Percentiles rank a stretch among this genome's conserved stretches.
phyloP scores from a whole-genome alignment of 192 early-diverging fungal species.

The Entrophospora sp. region DNA sequence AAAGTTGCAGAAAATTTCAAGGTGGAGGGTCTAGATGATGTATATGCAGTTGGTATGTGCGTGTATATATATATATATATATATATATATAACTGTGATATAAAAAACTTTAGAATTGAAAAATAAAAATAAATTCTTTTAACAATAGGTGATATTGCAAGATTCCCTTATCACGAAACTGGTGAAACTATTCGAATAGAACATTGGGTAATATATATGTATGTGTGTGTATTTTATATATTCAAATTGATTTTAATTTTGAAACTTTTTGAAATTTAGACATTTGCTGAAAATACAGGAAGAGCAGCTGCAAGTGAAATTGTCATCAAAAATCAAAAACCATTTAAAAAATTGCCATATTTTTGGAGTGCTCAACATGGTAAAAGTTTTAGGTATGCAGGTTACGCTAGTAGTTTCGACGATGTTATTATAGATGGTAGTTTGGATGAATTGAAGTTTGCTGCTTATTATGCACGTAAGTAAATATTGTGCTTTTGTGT shows the following conservation, averaged over 20 bases:
- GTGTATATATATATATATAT: too few species aligned
- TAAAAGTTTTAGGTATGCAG: conserved; percentile 45
- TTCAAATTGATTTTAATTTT: too few species aligned
- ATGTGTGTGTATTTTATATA: too few species aligned
- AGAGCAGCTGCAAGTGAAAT: conserved; percentile 28
- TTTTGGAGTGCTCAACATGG: conserved; percentile 52
- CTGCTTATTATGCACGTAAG: conserved; percentile 27
- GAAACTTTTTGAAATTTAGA: background rate
- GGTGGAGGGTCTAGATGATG: conserved; percentile 29
- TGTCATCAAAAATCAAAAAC: conserved; percentile 1
- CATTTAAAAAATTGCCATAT: conserved; percentile 43
- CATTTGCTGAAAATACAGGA: conserved; percentile 34
- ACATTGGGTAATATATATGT: conserved; percentile 50
- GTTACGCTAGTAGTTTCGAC: conserved; percentile 44
- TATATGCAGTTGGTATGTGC: conserved; percentile 41
- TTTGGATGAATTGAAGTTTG: conserved; percentile 24
- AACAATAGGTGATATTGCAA: conserved; percentile 44
- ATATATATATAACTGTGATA: too few species aligned
- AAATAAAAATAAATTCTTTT: too few species aligned
- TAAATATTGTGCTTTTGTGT: too few species aligned
- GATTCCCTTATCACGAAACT: conserved; percentile 37
- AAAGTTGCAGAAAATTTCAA: conserved; percentile 34
- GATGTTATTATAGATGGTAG: conserved; percentile 37
- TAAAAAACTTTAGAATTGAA: too few species aligned
- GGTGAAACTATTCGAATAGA: conserved; percentile 41